Conservation (phyloP, 2,329 filamentous ascomycete genomes). For the Penicillium sp. region DNA sequence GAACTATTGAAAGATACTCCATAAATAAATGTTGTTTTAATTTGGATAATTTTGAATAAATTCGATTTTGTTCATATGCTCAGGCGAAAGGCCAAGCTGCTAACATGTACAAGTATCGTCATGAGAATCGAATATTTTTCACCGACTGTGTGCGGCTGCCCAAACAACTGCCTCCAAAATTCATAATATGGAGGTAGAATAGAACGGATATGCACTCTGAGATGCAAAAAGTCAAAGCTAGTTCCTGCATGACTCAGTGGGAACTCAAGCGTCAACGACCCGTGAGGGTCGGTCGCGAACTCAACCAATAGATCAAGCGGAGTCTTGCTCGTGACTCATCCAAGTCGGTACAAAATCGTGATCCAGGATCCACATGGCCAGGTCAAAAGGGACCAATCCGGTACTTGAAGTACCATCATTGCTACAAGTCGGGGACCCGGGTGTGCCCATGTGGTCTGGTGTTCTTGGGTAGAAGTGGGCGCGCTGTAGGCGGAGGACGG, state of each 20-base stretch:
- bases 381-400: constrained; percentile 43
- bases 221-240: not conserved
- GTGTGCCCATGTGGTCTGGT: constrained; percentile 31
- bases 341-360: constrained; percentile 17
- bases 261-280: constrained; percentile 40
- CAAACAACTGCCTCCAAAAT: not conserved
- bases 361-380: constrained; percentile 33
- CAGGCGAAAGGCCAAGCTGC: not conserved
- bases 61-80: constrained; percentile 1
- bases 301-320: constrained; percentile 28
- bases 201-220: constrained; percentile 16
- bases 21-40: not conserved
- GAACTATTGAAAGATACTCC: not conserved
- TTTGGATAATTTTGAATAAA: not conserved
- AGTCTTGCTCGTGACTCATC: constrained; percentile 18
- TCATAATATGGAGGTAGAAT: not conserved
- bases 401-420: constrained; percentile 40
- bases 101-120: not conserved
- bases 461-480: constrained; percentile 21
- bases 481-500: constrained; percentile 12
- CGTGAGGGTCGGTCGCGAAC: constrained; percentile 33
- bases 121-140: constrained; percentile 12
- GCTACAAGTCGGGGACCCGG: constrained; percentile 43
- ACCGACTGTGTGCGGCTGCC: constrained; percentile 6
- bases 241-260: constrained; percentile 15